phyloP scores from a whole-genome alignment of 139 green algal genomes.

The Chlorella sorokiniana region DNA sequence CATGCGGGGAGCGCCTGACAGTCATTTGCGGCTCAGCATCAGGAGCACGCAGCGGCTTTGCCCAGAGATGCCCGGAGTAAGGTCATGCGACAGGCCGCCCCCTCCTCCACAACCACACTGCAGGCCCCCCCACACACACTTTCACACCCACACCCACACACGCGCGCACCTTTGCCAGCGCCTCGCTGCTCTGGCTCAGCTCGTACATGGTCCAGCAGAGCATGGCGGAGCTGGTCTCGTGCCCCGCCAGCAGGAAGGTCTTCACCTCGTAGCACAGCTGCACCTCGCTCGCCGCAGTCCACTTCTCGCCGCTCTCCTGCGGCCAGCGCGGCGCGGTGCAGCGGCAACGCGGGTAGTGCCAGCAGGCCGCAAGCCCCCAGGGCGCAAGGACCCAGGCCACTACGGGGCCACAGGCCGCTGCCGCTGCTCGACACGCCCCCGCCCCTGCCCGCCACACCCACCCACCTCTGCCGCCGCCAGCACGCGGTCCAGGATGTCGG shows the following conservation, averaged over 20 bases:
- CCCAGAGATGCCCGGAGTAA: too few relatives aligned
- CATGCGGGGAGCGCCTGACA: neutral
- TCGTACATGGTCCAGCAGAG: slow-evolving; percentile 89
- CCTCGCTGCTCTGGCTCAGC: slow-evolving; percentile 55
- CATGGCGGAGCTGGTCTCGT: slow-evolving; percentile 95
- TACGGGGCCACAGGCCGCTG: too few relatives aligned
- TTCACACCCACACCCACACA: neutral
- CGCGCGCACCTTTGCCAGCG: slow-evolving; percentile 42
- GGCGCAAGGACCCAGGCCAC: neutral
- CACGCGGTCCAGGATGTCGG: slow-evolving; percentile 85
- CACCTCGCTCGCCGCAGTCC: slow-evolving; percentile 65
- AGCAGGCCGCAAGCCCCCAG: neutral
- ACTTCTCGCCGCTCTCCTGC: slow-evolving; percentile 64
- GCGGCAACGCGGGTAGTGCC: neutral
- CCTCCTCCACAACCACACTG: neutral
- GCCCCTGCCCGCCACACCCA: neutral
- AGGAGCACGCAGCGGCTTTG: neutral
- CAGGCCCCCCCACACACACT: neutral
- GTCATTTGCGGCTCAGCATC: neutral
- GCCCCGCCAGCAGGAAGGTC: slow-evolving; percentile 94
- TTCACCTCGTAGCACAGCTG: slow-evolving; percentile 98
- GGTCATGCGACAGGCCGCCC: too few relatives aligned
- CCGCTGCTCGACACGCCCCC: too few relatives aligned
- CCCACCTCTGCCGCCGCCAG: slow-evolving; percentile 40
- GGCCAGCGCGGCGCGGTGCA: neutral